Conservation (phyloP, 129 eudicot genomes). For the Chrysanthemum lavandulifolium region DNA sequence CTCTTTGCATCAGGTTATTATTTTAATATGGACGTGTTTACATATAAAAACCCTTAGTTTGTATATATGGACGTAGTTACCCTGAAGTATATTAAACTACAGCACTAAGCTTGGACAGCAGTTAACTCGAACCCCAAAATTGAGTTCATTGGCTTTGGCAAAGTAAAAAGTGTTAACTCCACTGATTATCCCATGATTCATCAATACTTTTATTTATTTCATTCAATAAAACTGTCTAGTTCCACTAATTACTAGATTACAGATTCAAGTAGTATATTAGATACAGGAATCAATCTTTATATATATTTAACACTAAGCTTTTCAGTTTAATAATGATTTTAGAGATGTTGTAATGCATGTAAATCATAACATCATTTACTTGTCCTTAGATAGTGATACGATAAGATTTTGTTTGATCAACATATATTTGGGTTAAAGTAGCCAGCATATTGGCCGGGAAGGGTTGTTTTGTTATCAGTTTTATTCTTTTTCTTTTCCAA, state of each 20-base stretch:
- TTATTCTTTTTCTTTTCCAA: background rate
- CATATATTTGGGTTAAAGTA: background rate
- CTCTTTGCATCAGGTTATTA: too few relatives aligned
- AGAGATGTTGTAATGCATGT: background rate
- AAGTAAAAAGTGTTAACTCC: conserved; percentile 12
- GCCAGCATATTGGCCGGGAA: background rate
- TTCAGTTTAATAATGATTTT: conserved; percentile 13
- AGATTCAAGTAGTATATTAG: background rate
- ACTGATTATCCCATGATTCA: conserved; percentile 3
- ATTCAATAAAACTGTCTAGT: background rate
- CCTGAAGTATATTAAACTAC: background rate
- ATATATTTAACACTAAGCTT: background rate
- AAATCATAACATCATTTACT: background rate
- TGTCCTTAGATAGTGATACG: background rate
- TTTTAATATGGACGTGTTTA: too few relatives aligned
- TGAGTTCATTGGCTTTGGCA: background rate
- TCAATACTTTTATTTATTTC: background rate
- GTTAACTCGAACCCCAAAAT: background rate
- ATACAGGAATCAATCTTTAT: background rate
- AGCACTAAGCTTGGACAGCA: background rate
- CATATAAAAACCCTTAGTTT: too few relatives aligned
- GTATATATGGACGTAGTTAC: too few relatives aligned
- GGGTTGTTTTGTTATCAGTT: too few relatives aligned
- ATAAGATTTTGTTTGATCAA: background rate
- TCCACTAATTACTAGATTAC: background rate